Conservation (phyloP, 305 asterid genomes). For the Striga hermonthica region DNA sequence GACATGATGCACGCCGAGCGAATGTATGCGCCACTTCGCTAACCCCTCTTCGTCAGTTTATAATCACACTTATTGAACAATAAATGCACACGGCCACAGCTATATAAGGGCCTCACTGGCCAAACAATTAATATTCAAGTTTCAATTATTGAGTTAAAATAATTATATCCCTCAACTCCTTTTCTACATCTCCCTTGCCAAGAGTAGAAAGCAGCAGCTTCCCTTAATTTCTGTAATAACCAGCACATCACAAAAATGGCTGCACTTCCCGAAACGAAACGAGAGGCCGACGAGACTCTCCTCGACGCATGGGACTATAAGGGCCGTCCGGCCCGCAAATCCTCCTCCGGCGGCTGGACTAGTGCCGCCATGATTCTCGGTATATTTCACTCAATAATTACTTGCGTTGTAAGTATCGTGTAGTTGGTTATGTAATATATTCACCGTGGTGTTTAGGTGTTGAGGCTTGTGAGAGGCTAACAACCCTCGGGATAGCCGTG, state of each 20-base stretch:
- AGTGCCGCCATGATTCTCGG: slow-evolving; percentile 85
- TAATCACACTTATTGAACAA: too few species aligned
- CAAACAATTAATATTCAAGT: too few species aligned
- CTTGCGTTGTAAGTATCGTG: not conserved
- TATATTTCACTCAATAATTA: not conserved
- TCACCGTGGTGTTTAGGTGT: slow-evolving; percentile 40
- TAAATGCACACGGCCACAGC: too few species aligned
- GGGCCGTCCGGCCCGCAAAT: slow-evolving; percentile 55
- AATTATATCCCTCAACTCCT: too few species aligned
- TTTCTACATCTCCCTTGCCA: not conserved
- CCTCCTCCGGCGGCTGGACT: slow-evolving; percentile 80
- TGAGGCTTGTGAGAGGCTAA: slow-evolving; percentile 71
- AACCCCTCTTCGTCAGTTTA: too few species aligned
- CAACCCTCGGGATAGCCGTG: slow-evolving; percentile 77
- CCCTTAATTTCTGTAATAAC: not conserved
- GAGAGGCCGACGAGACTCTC: slow-evolving; percentile 44
- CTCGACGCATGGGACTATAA: slow-evolving; percentile 84
- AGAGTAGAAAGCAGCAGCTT: not conserved
- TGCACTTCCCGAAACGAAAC: slow-evolving; percentile 49
- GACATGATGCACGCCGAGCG: too few species aligned
- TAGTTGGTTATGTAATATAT: not conserved
- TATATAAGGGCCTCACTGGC: too few species aligned
- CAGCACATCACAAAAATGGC: slow-evolving; percentile 22
- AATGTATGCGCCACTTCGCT: too few species aligned
- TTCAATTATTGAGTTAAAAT: too few species aligned